Conservation (phyloP, 352 stramenopile species). For the Globisporangium parvum region DNA sequence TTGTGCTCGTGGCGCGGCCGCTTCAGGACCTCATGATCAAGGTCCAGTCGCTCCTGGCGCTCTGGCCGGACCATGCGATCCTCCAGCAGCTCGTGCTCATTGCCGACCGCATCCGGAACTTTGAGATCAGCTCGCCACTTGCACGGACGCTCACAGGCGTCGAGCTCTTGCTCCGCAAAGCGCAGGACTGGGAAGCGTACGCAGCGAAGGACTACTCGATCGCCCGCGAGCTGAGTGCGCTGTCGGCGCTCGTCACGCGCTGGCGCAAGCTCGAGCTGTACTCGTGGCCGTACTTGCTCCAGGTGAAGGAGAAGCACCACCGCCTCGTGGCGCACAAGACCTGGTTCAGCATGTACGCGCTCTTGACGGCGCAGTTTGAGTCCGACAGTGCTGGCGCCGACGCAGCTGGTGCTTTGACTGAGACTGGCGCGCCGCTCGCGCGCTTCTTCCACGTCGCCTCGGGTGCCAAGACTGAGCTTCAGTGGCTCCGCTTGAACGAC, state of each 20-base stretch:
- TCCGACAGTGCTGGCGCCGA: constrained; percentile 20
- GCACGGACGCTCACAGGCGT: constrained; percentile 93
- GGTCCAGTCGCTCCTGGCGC: constrained; percentile 85
- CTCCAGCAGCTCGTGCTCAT: constrained; percentile 94
- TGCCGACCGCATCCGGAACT: constrained; percentile 81
- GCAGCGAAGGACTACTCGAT: constrained; percentile 91
- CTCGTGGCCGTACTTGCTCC: constrained; percentile 94
- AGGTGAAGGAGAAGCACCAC: constrained; percentile 83
- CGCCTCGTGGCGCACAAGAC: constrained; percentile 71
- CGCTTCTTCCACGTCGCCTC: constrained; percentile 3
- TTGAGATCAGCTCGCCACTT: constrained; percentile 79
- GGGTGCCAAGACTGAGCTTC: constrained; percentile 19
- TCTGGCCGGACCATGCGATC: constrained; percentile 97
- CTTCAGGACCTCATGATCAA: constrained; percentile 88
- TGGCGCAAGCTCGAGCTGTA: constrained; percentile 98
- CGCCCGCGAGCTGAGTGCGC: constrained; percentile 80
- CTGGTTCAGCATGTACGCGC: constrained; percentile 86
- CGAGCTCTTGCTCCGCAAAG: constrained; percentile 94
- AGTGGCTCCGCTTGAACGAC: constrained; percentile 65
- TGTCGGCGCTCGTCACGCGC: constrained; percentile 93
- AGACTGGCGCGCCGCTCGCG: constrained; percentile 6
- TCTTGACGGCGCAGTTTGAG: constrained; percentile 78
- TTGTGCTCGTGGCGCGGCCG: constrained; percentile 81
- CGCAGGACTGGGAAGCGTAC: constrained; percentile 99
- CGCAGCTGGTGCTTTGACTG: neutral